These are phyloP conservation scores for sorghum (Sorghum bicolor) DNA, from an alignment of 176 grass and related monocot species.

Conservation along the genomic window Sorghum_bicolor_NCBIv3 NC_012874.2:69866001-69866500, in stretches of 20 bases:
- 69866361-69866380: too few species aligned
- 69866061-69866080: conserved; percentile 2
- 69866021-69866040: conserved; percentile 31
- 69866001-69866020: conserved; percentile 9
- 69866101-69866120: conserved; percentile 25
- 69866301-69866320: not conserved
- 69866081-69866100: not conserved
- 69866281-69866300: conserved; percentile 8
- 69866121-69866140: conserved; percentile 40
- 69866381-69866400: too few species aligned
- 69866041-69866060: not conserved
- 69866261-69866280: not conserved
- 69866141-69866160: conserved; percentile 40
- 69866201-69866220: conserved; percentile 29
- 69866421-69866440: too few species aligned
- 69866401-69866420: too few species aligned
- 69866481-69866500: too few species aligned
- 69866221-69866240: not conserved
- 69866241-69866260: not conserved
- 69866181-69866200: conserved; percentile 25
- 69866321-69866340: conserved; percentile 20
- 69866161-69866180: conserved; percentile 9
- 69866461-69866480: too few species aligned
- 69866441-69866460: too few species aligned
- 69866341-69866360: conserved; percentile 17